phyloP scores from a whole-genome alignment of 2,329 filamentous ascomycete species.

The Periconia macrospinosa region DNA sequence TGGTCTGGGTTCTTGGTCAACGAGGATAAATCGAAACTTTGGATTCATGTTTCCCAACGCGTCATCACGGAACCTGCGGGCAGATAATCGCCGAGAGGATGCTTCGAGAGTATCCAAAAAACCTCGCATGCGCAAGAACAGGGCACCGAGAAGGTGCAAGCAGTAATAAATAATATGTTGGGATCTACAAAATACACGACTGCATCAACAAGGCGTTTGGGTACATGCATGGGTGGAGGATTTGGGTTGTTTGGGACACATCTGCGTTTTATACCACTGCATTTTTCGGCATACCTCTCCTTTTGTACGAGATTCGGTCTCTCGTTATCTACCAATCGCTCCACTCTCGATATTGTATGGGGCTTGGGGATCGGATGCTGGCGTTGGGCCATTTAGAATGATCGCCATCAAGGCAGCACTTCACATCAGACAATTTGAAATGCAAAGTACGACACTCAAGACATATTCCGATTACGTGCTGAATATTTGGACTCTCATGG shows the following conservation, averaged over 20 bases:
- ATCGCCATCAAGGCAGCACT: no score
- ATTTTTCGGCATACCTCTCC: constrained; percentile 8
- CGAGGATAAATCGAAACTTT: constrained; percentile 1
- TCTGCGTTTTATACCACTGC: constrained; percentile 28
- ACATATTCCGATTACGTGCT: no score
- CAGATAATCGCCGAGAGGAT: neutral
- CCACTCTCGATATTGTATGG: no score
- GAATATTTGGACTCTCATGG: no score
- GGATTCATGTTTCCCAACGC: constrained; percentile 4
- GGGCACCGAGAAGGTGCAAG: constrained; percentile 21
- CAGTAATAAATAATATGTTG: constrained; percentile 11
- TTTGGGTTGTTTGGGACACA: constrained; percentile 1
- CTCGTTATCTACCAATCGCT: no score
- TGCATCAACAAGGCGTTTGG: constrained; percentile 39
- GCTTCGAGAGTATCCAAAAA: constrained; percentile 33
- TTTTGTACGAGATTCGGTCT: neutral
- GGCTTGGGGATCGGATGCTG: no score
- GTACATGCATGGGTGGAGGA: constrained; percentile 6
- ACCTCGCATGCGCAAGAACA: constrained; percentile 9
- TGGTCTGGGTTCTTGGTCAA: constrained; percentile 31
- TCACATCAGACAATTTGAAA: no score
- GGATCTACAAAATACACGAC: constrained; percentile 8
- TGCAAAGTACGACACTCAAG: no score
- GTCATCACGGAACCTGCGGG: constrained; percentile 5
- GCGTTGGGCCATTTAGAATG: no score